phyloP scores from a whole-genome alignment of 306 rosid species.

The Vigna mungo region DNA sequence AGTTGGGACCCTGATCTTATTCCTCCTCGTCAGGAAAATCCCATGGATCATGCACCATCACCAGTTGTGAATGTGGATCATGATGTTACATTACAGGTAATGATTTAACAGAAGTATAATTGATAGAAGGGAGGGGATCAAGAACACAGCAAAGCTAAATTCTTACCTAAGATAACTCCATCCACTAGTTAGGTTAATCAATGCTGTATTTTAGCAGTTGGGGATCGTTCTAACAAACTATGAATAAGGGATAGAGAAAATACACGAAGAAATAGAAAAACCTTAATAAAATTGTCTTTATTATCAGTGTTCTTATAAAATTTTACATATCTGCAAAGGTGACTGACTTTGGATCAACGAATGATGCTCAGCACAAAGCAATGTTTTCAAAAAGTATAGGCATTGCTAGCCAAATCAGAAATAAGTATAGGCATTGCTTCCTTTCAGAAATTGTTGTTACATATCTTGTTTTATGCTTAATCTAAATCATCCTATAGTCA shows the following conservation, averaged over 20 bases:
- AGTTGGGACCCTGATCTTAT: constrained; percentile 77
- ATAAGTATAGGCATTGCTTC: too few species aligned
- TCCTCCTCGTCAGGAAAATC: constrained; percentile 48
- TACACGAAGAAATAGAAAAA: not conserved
- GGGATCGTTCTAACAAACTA: not conserved
- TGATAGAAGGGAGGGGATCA: not conserved
- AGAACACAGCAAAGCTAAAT: not conserved
- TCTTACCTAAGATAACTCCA: not conserved
- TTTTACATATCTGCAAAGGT: not conserved
- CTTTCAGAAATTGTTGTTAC: not conserved
- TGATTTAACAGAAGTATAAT: not conserved
- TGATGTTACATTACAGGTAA: constrained; percentile 78
- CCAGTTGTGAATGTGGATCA: constrained; percentile 54
- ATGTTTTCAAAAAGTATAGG: not conserved
- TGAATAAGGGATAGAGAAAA: not conserved
- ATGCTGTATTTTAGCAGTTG: not conserved
- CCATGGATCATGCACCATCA: constrained; percentile 65
- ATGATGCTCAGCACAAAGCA: not conserved
- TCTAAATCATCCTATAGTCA: not conserved
- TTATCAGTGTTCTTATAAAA: not conserved
- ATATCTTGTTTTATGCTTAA: not conserved
- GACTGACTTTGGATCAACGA: not conserved
- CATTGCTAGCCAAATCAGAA: not conserved
- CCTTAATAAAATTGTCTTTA: not conserved
- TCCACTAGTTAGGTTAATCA: not conserved